Percentiles rank a stretch among this genome's conserved stretches.
Conservation (phyloP, 768 basidiomycete species). For the Amanita pallidorosea region DNA sequence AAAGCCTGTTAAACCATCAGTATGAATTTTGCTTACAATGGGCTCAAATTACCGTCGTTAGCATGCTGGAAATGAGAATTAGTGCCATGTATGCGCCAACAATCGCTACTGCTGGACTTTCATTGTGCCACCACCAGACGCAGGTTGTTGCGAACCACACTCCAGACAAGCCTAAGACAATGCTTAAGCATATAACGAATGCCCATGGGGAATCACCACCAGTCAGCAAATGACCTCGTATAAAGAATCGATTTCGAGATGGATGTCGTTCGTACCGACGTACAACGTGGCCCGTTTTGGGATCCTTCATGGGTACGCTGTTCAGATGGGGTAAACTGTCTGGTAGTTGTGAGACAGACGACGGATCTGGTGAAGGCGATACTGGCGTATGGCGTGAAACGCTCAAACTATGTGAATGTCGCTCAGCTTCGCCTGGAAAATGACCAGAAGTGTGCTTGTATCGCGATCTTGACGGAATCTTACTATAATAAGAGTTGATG, state of each 20-base stretch:
- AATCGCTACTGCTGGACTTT: slow-evolving; percentile 58
- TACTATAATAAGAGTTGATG: too few species aligned
- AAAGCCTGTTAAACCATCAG: slow-evolving; percentile 40
- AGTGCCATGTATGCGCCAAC: slow-evolving; percentile 41
- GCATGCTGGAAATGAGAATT: slow-evolving; percentile 65
- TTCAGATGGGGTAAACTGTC: slow-evolving; percentile 18
- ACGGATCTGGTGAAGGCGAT: slow-evolving; percentile 24
- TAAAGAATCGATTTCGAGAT: slow-evolving; percentile 69
- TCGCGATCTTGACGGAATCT: slow-evolving; percentile 10
- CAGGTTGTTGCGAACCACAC: slow-evolving; percentile 86
- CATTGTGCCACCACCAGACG: slow-evolving; percentile 80
- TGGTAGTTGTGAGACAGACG: slow-evolving; percentile 21
- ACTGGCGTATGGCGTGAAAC: slow-evolving; percentile 9
- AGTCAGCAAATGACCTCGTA: slow-evolving; percentile 61
- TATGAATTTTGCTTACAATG: slow-evolving; percentile 1
- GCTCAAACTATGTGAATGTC: slow-evolving; percentile 7
- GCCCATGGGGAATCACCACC: slow-evolving; percentile 85
- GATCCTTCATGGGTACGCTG: slow-evolving; percentile 25
- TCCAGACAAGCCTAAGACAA: slow-evolving; percentile 61
- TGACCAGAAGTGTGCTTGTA: slow-evolving; percentile 10
- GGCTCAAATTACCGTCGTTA: slow-evolving; percentile 50
- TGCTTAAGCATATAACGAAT: slow-evolving; percentile 51
- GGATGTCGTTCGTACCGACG: slow-evolving; percentile 57
- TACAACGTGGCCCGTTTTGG: slow-evolving; percentile 27
- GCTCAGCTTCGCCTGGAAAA: background rate